phyloP scores from a whole-genome alignment of 768 basidiomycete species.

The Boletus rufocinnamomeus region DNA sequence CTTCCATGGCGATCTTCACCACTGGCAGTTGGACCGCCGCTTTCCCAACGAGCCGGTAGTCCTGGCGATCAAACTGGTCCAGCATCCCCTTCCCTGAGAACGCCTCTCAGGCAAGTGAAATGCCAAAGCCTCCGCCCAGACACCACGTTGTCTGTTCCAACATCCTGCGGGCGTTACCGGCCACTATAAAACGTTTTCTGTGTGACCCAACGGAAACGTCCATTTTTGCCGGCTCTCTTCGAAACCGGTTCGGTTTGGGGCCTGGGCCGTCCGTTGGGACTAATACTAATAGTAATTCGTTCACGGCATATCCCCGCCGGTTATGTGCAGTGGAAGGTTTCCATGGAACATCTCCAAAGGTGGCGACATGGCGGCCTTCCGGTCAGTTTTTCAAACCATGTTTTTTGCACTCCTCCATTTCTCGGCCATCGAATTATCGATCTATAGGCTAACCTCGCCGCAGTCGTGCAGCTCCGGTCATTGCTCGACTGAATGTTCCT shows the following conservation, averaged over 20 bases:
- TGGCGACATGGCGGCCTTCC: conserved; percentile 9
- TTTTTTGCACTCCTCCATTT: not conserved
- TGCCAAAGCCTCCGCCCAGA: conserved; percentile 1
- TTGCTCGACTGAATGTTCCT: not conserved
- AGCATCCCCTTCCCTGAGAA: conserved; percentile 7
- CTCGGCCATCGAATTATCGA: conserved; percentile 1
- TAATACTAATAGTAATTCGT: not conserved
- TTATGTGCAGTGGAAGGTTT: conserved; percentile 22
- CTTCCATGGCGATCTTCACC: conserved; percentile 5
- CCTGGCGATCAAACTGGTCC: conserved; percentile 2
- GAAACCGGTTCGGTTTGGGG: conserved; percentile 15
- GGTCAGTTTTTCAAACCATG: too few relatives aligned
- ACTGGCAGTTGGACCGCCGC: not conserved
- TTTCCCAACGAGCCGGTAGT: conserved; percentile 3
- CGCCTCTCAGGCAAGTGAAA: not conserved
- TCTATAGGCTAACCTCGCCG: conserved; percentile 10
- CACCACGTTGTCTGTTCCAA: conserved; percentile 15
- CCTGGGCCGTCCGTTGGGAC: not conserved
- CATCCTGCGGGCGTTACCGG: not conserved
- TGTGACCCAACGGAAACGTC: not conserved
- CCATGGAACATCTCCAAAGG: conserved; percentile 17
- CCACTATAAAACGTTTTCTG: conserved; percentile 1
- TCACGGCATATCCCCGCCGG: conserved; percentile 17
- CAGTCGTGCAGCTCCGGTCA: conserved; percentile 4
- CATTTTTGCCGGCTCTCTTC: not conserved